A percentile compares a stretch with the other conserved stretches of the same genome.
Conservation (phyloP, 78 protist genomes). For the Dictyostelium firmibasis region DNA sequence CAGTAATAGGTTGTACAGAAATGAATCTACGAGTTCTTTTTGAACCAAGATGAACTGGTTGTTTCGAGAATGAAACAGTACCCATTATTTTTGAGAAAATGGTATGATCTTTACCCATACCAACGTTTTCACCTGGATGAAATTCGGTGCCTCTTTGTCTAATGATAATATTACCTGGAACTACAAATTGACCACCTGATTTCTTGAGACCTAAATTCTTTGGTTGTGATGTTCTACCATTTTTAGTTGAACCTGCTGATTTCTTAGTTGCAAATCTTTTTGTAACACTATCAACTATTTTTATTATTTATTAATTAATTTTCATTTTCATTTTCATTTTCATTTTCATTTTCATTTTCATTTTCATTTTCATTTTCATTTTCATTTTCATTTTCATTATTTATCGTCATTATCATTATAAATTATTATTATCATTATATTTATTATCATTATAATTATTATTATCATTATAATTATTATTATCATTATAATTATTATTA, state of each 20-base stretch:
- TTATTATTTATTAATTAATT: too few species aligned
- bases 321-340: too few species aligned
- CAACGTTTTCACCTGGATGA: conserved; percentile 84
- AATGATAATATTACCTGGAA: conserved; percentile 81
- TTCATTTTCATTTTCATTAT: neutral
- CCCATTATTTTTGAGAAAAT: conserved; percentile 82
- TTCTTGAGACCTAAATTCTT: conserved; percentile 59
- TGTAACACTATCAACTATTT: neutral
- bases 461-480: too few species aligned
- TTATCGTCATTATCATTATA: neutral
- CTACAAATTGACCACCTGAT: conserved; percentile 47
- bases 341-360: too few species aligned
- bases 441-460: too few species aligned
- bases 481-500: too few species aligned
- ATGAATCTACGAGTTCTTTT: conserved; percentile 21
- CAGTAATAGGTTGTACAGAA: too few species aligned
- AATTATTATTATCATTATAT: neutral
- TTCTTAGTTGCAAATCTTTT: conserved; percentile 72
- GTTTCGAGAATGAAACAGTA: conserved; percentile 19
- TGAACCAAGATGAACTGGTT: neutral
- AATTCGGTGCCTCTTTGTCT: conserved; percentile 86
- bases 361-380: too few species aligned
- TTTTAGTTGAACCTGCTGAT: conserved; percentile 74
- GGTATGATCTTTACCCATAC: conserved; percentile 89
- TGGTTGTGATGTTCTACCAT: conserved; percentile 75